These are phyloP conservation scores for Polyporus tsugae DNA, from an alignment of 1,284 basidiomycete genomes.

Conservation along the genomic window DNA sequence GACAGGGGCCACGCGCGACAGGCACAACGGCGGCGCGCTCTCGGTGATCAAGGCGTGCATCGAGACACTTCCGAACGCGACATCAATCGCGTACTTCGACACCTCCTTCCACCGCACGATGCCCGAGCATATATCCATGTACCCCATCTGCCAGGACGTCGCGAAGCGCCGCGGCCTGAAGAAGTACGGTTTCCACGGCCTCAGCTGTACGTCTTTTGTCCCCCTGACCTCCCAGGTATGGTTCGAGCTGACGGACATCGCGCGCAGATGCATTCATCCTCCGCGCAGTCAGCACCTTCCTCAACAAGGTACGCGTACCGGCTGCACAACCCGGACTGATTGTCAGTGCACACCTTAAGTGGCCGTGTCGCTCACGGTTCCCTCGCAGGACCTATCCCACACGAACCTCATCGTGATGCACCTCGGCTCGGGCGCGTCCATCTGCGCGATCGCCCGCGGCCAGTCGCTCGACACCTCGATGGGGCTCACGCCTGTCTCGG, in stretches of 20 bases:
- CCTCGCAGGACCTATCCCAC: constrained; percentile 45
- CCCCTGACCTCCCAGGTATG: constrained; percentile 42
- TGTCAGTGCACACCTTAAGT: not conserved
- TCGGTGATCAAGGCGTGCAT: constrained; percentile 71
- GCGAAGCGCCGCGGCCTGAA: constrained; percentile 72
- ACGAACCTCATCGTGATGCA: constrained; percentile 82
- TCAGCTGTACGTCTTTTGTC: constrained; percentile 60
- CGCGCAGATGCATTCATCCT: constrained; percentile 69
- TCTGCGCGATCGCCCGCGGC: constrained; percentile 75
- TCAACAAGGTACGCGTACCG: constrained; percentile 55
- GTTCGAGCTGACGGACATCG: constrained; percentile 15
- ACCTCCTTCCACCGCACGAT: constrained; percentile 86
- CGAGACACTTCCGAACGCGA: constrained; percentile 65
- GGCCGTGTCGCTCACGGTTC: constrained; percentile 28
- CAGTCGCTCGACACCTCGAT: constrained; percentile 83
- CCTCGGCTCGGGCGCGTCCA: constrained; percentile 88
- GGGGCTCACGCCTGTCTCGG: constrained; percentile 82
- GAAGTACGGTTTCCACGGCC: constrained; percentile 91
- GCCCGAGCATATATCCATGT: constrained; percentile 77
- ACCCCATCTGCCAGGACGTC: constrained; percentile 74
- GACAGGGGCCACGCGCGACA: constrained; percentile 34
- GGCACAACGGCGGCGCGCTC: constrained; percentile 70
- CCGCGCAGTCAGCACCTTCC: constrained; percentile 61
- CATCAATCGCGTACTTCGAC: constrained; percentile 82
- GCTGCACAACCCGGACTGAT: not conserved